Evolutionary conservation across 192 early-diverging fungal species (phyloP), one percentile per base, ranked within the genome.

Genomic region (Rhizophagus clarus): DNA sequence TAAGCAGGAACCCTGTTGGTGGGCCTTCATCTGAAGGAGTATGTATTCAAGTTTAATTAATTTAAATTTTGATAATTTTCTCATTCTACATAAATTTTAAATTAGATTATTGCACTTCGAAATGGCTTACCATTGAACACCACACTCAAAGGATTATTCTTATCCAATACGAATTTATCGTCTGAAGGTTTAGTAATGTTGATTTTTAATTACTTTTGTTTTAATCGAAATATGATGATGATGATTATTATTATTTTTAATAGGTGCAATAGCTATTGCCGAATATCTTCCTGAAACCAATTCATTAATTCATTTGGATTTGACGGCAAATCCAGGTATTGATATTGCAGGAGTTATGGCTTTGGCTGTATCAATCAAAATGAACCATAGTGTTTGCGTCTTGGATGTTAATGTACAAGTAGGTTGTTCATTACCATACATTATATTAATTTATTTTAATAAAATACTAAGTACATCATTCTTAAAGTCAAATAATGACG

Each of bases 271-370:
- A 68, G 88, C 89, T 7, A 80, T 97, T 60, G 94, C 96, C 24
- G 96, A 97, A 83, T 88, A 89, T 32, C 80, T 97, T 61, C 94
- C 95, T 8, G 92, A 96, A 66, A 94, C 90, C 22, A 88, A 86
- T 8, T 70, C 87, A 31, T 83, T 97, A 15, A 84, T 85, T 74
- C 86, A 90, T 67, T 88, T 97, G 77, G 93, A 96, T 81, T 82
- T 97, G 40, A 91, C 92, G 7, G 84, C 88, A 28, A 97, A 97
- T 82, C 88, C 91, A 14, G 84, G 79, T 2, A 93, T 97, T 47
- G 91, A 93, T 32, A 82, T 96, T 78, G 94, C 92, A 2, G 96
- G 95, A 10, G 82, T 95, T 12, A 92, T 95, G 88, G 94, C 95
- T 4, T 84, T 97, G n/a, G 86, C 93, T 4, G 92, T 91, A 11